These are phyloP conservation scores for Santalum album DNA, from an alignment of 164 flowering plant genomes.

Conservation along the genomic window DNA sequence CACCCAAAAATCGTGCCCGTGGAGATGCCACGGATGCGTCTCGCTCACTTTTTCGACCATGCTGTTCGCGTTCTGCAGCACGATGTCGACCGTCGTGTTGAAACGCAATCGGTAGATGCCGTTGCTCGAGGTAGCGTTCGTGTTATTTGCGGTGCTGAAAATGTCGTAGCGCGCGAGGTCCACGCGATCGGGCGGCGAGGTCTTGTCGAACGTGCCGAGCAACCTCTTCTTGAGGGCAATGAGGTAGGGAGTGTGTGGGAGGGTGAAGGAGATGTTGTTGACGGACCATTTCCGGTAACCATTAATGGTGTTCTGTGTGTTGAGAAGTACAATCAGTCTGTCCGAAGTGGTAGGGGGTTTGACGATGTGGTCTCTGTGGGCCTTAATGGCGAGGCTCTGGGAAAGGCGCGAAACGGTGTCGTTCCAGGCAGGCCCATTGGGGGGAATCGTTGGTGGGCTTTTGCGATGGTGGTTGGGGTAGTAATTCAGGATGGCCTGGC, in stretches of 20 bases:
- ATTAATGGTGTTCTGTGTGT: conserved; percentile 60
- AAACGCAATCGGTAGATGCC: conserved; percentile 40
- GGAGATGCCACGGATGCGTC: conserved; percentile 89
- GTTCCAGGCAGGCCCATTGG: conserved; percentile 54
- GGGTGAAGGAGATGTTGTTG: conserved; percentile 61
- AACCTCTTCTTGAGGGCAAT: conserved; percentile 43
- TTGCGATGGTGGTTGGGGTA: conserved; percentile 60
- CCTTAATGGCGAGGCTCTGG: conserved; percentile 43
- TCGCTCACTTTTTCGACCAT: conserved; percentile 42
- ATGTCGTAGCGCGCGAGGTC: conserved; percentile 45
- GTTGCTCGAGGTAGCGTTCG: conserved; percentile 37
- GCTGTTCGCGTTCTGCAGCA: conserved; percentile 62
- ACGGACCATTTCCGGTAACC: conserved; percentile 49
- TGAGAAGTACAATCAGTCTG: conserved; percentile 51
- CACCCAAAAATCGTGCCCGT: conserved; percentile 95
- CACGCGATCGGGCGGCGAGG: conserved; percentile 47
- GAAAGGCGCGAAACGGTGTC: conserved; percentile 23
- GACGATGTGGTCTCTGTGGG: conserved; percentile 32
- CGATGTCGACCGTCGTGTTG: conserved; percentile 53
- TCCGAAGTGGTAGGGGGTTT: conserved; percentile 49
- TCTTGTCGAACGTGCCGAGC: conserved; percentile 26
- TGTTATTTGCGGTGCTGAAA: conserved; percentile 17
- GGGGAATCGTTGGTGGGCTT: conserved; percentile 41
- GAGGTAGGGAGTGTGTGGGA: conserved; percentile 73
- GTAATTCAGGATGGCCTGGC: conserved; percentile 58